Base-by-base conservation (phyloP, 2,329 filamentous ascomycete genomes). In the Rhinocladiella mackenziei region DNA sequence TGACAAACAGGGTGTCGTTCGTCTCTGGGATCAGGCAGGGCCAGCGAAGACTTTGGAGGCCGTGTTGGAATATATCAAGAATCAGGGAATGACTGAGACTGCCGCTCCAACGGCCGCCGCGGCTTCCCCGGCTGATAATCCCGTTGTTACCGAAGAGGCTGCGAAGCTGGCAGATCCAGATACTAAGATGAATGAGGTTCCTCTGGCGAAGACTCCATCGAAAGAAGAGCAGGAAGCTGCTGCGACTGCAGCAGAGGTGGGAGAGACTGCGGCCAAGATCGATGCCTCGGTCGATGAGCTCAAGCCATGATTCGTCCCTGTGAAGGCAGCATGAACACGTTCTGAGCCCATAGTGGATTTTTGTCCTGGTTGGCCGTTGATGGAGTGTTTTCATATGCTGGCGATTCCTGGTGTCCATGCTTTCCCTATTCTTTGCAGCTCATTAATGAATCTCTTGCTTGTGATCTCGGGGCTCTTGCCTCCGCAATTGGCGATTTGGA, bases 371-470 rank as follows among this genome's bases (percentile, higher is more conserved):
- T n/a, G n/a, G 28, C 10, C 6, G 36, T 18, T 17, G 17, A 7
- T 37, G 28, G 10, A 18, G 5, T 17, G 19, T 23, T 13, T 20
- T 56, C 49, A 57, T 36, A 57, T 49, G 22, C 15, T 50, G n/a
- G 51, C 34, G 31, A 85, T 71, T 6, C 88, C 88, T 1, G 89
- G 87, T 44, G 76, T 77, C 89, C 92, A 98, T 1, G 69, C 69
- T 60, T 91, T 85, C 23, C 89, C 92, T 63, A 98, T 92, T 56
- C 84, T 75, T 63, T 84, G 81, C 62, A 98, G 83, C 59, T 96
- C 89, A 11, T 80, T 78, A 38, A 81, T 76, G 64, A 98, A 98
- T 62, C 73, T 81, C 56, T 76, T 78, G 64, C 89, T 95, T 39
- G 80, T 84, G 55, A 97, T 96, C 61, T 83, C 82, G 62, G 81